These are phyloP conservation scores for Rhodotorula toruloides DNA, from an alignment of 768 basidiomycete genomes.

Conservation along the genomic window DNA sequence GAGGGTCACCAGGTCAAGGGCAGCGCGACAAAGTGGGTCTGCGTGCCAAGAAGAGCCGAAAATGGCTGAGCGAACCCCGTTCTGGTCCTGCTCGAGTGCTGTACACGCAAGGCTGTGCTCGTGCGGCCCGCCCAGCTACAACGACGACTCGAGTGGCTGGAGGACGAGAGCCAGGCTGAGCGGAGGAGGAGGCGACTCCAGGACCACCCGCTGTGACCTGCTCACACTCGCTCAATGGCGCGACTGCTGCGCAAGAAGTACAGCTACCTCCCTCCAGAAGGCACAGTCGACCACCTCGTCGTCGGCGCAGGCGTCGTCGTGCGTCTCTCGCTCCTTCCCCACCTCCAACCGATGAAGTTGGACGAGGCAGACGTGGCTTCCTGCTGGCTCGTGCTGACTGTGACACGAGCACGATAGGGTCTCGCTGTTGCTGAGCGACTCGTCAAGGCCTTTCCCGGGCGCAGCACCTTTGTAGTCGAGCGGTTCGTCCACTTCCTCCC, in stretches of 20 bases:
- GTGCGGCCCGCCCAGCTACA: accelerated
- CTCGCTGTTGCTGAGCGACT: constrained; percentile 77
- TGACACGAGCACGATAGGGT: constrained; percentile 60
- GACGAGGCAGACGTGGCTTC: no score
- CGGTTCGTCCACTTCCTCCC: constrained; percentile 51
- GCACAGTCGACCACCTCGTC: constrained; percentile 72
- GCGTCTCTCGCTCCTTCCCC: neutral
- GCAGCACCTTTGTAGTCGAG: constrained; percentile 76
- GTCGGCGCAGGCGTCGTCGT: constrained; percentile 69
- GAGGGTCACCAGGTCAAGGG: no score
- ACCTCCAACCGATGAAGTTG: neutral
- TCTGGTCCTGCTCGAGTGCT: no score
- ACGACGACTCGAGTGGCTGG: no score
- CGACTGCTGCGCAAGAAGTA: constrained; percentile 13
- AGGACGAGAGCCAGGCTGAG: no score
- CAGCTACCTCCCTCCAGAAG: constrained; percentile 61
- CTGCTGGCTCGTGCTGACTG: neutral
- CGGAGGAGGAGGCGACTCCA: neutral
- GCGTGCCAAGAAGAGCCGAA: no score
- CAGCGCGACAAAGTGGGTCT: no score
- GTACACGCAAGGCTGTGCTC: no score
- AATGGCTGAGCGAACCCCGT: no score
- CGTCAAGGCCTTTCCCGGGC: constrained; percentile 58
- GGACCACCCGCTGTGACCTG: no score
- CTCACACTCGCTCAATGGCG: neutral